Evolutionary conservation across 2,329 filamentous ascomycete genomes (phyloP), one percentile per base, ranked within the genome.

Genomic region (Neopestalotiopsis sp.): DNA sequence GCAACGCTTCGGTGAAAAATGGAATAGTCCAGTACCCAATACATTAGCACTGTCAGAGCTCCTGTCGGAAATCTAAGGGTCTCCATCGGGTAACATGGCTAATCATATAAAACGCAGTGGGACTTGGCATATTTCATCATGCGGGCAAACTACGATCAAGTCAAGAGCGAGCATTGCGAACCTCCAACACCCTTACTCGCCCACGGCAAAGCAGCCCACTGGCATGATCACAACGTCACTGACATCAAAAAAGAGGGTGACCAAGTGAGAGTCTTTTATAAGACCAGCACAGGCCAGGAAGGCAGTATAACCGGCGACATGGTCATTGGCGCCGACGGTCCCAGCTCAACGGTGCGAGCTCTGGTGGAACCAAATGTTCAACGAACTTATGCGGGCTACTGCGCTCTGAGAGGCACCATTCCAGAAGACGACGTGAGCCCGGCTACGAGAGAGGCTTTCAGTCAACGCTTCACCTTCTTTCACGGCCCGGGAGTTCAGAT

Each of bases 51-150:
- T 56, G 9, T 7, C 6, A 38, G 34, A 38, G 34, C 34, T 24
- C 24, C 24, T 24, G 24, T 24, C 24, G 24, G 24, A 38, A 38
- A 38, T 38, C 34, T 6, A 6, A 7, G 34, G 34, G 10, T 38
- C 24, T 24, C 24, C 7, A 53, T 12, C n/a, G n/a, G 6, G 45
- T 6, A 24, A 6, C 34, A 14, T n/a, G 14, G 30, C 49, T 66
- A 28, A 66, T n/a, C 45, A 13, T 38, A 13, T 13, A 34, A 5
- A 17, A 2, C 12, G 5, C 20, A 72, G 24, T 86, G 84, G 84
- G 83, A 85, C 67, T 67, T 85, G 45, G 75, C 82, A 9, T 85
- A 85, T 70, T 76, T 82, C 65, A 69, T 85, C 6, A 76, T 85
- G 70, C 78, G 84, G 38, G 82, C 82, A 68, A 81, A 83, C 66